These are phyloP conservation scores for Cladorrhinum samala DNA, from an alignment of 495 filamentous ascomycete genomes.

Conservation along the genomic window DNA sequence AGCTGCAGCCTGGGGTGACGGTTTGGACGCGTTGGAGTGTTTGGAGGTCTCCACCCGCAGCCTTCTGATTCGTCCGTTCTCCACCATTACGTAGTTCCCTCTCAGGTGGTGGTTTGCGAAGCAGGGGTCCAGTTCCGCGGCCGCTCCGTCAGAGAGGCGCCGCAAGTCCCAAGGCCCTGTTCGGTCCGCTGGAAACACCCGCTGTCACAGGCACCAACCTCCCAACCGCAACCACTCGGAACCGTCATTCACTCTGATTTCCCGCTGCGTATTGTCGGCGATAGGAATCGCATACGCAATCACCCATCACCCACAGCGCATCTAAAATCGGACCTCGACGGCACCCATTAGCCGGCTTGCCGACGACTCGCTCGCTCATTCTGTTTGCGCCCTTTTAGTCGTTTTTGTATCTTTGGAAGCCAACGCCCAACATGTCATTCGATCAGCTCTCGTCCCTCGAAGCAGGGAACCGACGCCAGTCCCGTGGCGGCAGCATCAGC, in stretches of 20 bases:
- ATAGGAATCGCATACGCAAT: not conserved
- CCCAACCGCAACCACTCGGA: not conserved
- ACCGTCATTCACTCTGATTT: too few species aligned
- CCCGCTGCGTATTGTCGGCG: too few species aligned
- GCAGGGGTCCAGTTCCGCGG: not conserved
- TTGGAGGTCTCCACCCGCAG: not conserved
- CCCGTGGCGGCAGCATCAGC: constrained; percentile 18
- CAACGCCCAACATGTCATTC: constrained; percentile 66
- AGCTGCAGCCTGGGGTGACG: not conserved
- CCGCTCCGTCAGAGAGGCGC: not conserved
- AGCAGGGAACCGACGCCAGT: constrained; percentile 45
- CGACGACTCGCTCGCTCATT: not conserved
- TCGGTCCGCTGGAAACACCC: too few species aligned
- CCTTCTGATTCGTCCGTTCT: not conserved
- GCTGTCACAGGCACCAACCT: constrained; percentile 2
- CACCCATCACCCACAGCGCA: too few species aligned
- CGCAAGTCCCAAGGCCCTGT: too few species aligned
- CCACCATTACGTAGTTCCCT: not conserved
- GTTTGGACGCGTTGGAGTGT: not conserved
- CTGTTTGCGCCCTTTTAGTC: not conserved
- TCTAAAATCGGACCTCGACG: too few species aligned
- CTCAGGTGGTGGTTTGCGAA: not conserved
- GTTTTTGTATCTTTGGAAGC: not conserved
- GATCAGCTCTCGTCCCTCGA: constrained; percentile 79
- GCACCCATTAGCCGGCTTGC: too few species aligned